Conservation (phyloP, 306 rosid genomes). For the Trifolium dubium region DNA sequence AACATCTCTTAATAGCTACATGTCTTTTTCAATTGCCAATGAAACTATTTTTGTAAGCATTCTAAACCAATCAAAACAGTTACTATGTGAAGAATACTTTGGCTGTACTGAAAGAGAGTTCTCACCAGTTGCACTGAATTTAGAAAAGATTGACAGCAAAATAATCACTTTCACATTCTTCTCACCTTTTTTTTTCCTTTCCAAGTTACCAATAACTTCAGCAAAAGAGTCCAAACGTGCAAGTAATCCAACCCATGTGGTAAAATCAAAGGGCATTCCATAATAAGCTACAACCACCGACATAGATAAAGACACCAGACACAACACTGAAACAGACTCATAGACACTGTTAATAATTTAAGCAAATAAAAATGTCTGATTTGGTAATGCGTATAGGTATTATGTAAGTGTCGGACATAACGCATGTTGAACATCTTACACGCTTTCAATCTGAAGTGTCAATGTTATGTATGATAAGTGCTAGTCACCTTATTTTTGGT, state of each 20-base stretch:
- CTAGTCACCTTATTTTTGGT: not conserved
- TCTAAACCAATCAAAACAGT: conserved; percentile 32
- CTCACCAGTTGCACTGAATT: conserved; percentile 39
- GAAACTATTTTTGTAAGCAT: conserved; percentile 39
- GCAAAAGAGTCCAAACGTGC: conserved; percentile 23
- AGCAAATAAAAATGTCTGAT: not conserved
- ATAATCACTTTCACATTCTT: conserved; percentile 39
- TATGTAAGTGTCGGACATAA: not conserved
- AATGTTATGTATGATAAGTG: not conserved
- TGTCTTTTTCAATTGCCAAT: conserved; percentile 29
- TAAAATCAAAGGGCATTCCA: conserved; percentile 22
- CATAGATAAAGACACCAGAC: not conserved
- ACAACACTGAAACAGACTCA: not conserved
- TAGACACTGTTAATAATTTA: not conserved
- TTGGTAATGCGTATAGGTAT: not conserved
- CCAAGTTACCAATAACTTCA: conserved; percentile 28
- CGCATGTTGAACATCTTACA: not conserved
- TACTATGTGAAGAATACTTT: conserved; percentile 36
- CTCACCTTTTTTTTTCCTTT: conserved; percentile 11
- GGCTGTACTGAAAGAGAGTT: conserved; percentile 46
- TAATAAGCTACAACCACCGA: not conserved
- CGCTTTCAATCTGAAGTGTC: not conserved
- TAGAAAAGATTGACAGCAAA: conserved; percentile 38
- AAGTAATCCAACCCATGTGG: conserved; percentile 12
- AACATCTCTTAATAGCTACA: not conserved